A percentile compares a stretch with the other conserved stretches of the same genome.
Conservation (phyloP, 148 eudicot genomes). For the Dysphania ambrosioides region DNA sequence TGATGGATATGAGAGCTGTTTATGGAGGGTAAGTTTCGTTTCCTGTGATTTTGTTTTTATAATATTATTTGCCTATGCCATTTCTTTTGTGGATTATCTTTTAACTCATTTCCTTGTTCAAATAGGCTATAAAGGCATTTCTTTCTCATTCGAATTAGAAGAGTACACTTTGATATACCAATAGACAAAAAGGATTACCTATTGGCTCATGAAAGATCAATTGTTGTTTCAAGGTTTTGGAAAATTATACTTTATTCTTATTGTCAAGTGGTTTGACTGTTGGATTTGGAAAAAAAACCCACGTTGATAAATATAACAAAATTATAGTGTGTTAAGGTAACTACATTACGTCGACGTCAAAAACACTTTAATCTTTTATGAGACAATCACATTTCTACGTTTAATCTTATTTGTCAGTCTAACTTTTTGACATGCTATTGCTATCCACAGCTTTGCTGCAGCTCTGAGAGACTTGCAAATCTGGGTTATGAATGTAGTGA, state of each 20-base stretch:
- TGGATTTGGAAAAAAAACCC: no score
- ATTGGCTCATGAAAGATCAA: no score
- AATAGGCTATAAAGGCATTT: not conserved
- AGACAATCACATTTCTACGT: not conserved
- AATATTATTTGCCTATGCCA: not conserved
- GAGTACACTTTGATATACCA: no score
- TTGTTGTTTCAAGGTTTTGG: no score
- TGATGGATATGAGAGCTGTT: slow-evolving; percentile 79
- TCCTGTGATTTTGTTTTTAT: not conserved
- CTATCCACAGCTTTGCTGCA: slow-evolving; percentile 59
- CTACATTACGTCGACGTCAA: no score
- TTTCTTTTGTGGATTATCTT: not conserved
- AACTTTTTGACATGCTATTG: slow-evolving; percentile 1
- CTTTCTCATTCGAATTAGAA: no score
- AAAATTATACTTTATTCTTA: no score
- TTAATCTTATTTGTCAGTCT: not conserved
- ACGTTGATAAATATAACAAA: no score
- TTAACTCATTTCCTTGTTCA: not conserved
- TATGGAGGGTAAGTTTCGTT: slow-evolving; percentile 77
- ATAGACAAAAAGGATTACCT: no score
- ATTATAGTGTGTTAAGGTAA: no score
- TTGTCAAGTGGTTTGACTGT: no score
- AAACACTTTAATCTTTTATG: not conserved
- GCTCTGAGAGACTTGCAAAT: slow-evolving; percentile 61
- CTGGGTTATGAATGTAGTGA: slow-evolving; percentile 82